Evolutionary conservation across 192 early-diverging fungal genomes (phyloP).

Genomic region (Martensiomyces pterosporus): DNA sequence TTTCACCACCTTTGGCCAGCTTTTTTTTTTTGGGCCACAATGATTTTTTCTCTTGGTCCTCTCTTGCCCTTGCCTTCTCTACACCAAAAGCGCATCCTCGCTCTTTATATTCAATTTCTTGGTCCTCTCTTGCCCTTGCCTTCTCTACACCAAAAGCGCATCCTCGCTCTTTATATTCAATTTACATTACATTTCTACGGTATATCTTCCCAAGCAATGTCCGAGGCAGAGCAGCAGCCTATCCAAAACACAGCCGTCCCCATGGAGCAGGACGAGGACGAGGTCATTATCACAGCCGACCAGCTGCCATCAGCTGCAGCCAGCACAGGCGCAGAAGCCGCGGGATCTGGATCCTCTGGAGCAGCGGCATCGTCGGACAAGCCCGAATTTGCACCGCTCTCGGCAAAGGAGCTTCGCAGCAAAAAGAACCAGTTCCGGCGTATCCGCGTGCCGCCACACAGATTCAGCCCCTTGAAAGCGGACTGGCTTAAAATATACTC

Average conservation of each 20-base stretch:
- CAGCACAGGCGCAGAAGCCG: slow-evolving; percentile 21
- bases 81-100: too few relatives aligned
- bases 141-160: too few relatives aligned
- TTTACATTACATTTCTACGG: too few relatives aligned
- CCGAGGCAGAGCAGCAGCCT: slow-evolving; percentile 13
- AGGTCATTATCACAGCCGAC: slow-evolving; percentile 62
- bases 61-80: too few relatives aligned
- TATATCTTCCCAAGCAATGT: too few relatives aligned
- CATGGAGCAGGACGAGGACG: slow-evolving; percentile 55
- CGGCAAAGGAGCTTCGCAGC: slow-evolving; percentile 50
- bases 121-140: too few relatives aligned
- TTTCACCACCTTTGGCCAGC: too few relatives aligned
- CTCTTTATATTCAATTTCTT: too few relatives aligned
- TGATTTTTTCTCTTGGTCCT: too few relatives aligned
- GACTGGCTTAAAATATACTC: slow-evolving; percentile 96
- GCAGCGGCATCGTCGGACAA: slow-evolving; percentile 52
- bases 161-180: too few relatives aligned
- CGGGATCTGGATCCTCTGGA: slow-evolving; percentile 24
- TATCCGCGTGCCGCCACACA: slow-evolving; percentile 91
- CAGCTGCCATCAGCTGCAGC: slow-evolving; percentile 53
- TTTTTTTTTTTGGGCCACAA: too few relatives aligned
- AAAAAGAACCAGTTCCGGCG: slow-evolving; percentile 60
- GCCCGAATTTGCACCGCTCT: slow-evolving; percentile 60
- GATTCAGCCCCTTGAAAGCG: slow-evolving; percentile 85
- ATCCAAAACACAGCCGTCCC: slow-evolving; percentile 17